Percentiles rank a stretch among this genome's conserved stretches.
phyloP scores from a whole-genome alignment of 208 protist species.

The Borovskyia barvae region DNA sequence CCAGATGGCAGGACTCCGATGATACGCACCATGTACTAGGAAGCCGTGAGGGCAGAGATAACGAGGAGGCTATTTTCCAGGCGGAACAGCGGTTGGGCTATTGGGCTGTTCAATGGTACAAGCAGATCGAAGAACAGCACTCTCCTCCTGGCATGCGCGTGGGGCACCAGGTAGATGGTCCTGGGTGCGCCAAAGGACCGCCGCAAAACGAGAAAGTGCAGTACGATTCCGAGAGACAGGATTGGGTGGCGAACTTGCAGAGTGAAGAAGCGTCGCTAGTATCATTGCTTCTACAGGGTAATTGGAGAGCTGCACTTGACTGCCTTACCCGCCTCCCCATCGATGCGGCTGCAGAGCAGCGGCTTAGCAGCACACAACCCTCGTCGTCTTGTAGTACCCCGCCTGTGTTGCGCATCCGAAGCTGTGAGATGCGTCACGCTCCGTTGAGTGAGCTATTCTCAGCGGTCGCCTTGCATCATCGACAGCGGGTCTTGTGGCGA shows the following conservation, averaged over 20 bases:
- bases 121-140: background rate
- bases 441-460: conserved; percentile 15
- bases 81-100: conserved; percentile 7
- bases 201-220: background rate
- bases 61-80: conserved; percentile 1
- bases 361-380: too few relatives aligned
- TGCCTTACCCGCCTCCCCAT: background rate
- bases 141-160: too few relatives aligned
- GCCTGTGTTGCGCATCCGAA: too few relatives aligned
- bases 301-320: conserved; percentile 1
- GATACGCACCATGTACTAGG: background rate
- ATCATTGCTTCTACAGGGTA: conserved; percentile 5
- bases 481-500: conserved; percentile 3
- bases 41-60: background rate
- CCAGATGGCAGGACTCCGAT: conserved; percentile 6
- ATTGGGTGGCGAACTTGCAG: background rate
- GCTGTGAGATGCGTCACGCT: too few relatives aligned
- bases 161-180: too few relatives aligned
- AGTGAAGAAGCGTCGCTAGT: background rate
- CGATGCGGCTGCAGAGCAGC: background rate
- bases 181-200: too few relatives aligned
- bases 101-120: conserved; percentile 11
- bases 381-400: too few relatives aligned
- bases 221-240: background rate
- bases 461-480: background rate